These are phyloP conservation scores for Xylaria sp. DNA, from an alignment of 495 filamentous ascomycete species.

Conservation along the genomic window DNA sequence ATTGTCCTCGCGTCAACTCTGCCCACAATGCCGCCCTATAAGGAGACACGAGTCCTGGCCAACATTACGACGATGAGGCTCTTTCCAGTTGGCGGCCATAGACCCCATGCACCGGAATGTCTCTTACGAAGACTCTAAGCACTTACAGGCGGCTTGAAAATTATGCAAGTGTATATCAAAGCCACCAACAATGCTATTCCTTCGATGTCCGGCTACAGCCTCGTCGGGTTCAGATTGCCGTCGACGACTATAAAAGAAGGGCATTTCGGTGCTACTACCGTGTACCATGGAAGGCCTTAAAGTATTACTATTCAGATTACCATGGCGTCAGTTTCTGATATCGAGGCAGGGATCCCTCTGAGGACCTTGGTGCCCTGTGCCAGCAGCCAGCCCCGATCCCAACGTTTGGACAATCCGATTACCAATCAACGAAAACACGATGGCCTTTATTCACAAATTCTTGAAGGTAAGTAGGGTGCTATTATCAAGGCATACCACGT, in stretches of 20 bases:
- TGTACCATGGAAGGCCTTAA: background rate
- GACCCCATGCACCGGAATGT: background rate
- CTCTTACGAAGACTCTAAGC: background rate
- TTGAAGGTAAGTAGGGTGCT: background rate
- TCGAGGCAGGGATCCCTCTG: background rate
- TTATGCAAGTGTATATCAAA: conserved; percentile 2
- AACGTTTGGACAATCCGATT: background rate
- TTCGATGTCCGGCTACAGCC: background rate
- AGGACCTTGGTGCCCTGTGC: background rate
- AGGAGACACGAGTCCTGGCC: background rate
- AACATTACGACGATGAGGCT: conserved; percentile 8
- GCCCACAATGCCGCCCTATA: background rate
- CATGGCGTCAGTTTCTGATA: conserved; percentile 8
- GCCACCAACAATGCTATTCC: background rate
- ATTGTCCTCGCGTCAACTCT: background rate
- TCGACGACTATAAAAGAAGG: conserved; percentile 5
- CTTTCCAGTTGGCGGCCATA: conserved; percentile 10
- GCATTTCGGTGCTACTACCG: background rate
- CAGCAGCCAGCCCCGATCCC: background rate
- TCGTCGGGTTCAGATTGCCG: background rate
- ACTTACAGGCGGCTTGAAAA: background rate
- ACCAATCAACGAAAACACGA: background rate
- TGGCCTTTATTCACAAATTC: conserved; percentile 11
- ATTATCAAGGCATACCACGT: background rate
- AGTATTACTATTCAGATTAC: background rate